Base-by-base conservation (phyloP, 768 basidiomycete genomes). In the Dentipellis sp. region DNA sequence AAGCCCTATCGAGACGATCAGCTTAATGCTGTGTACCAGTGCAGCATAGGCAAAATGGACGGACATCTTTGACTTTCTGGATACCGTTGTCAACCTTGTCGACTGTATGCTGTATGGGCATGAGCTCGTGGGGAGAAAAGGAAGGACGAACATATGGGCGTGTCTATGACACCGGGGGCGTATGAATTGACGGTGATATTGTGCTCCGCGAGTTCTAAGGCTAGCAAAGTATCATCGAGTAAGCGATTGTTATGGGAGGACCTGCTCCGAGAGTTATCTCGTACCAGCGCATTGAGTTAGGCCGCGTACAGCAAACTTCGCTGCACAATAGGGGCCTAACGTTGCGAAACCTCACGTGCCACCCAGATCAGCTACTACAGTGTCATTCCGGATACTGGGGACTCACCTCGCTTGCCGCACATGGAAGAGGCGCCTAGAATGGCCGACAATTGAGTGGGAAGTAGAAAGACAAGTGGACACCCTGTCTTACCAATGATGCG, bases 301-400 rank as follows among this genome's bases (percentile, higher is more conserved):
- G 3, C 57, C 69, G 1, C 69, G 57, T 45, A 70, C 59, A 10
- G 59, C 69, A 42, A 69, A 71, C 55, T 72, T 72, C 14, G 65
- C 63, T 2, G 68, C 65, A 21, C 51, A 55, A 50, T 72, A 72
- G 1, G 67, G 62, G 49, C 57, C 14, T 5, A 62, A 16, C 17
- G 52, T 21, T 46, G 56, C 59, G 22, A 57, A 45, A 14, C 42
- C 42, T 45, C 29, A 29, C 29, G 6, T 6, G 29, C 3, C 6
- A 6, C 29, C 6, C 3, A 29, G 6, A 29, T 29, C 29, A 29
- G 6, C 29, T 29, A 29, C 29, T 6, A 29, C 3, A 29, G 6
- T 3, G 3, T 29, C 29, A 29, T 29, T 29, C 3, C 6, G 6
- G 29, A 29, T 29, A 19, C 10, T 45, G n/a, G 14, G 10, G n/a